Evolutionary conservation across 352 stramenopile genomes (phyloP).

Genomic region (Phytophthora constricta): DNA sequence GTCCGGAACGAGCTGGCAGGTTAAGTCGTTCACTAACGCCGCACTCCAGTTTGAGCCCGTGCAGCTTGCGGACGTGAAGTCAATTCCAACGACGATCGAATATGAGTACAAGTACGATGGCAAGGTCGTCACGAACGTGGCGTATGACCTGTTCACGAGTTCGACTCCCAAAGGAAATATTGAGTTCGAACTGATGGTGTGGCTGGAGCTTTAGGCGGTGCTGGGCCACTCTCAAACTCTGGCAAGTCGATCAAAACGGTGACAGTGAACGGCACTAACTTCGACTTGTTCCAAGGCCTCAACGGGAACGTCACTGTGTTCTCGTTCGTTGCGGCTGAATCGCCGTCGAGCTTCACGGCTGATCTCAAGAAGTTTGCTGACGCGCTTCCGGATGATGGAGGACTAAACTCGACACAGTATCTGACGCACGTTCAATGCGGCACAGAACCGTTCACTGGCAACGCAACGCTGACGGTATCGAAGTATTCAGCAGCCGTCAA

Average conservation of each 20-base stretch:
- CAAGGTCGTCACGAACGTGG: constrained; percentile 44
- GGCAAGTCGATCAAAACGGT: constrained; percentile 26
- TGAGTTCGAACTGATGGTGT: constrained; percentile 48
- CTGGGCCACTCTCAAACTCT: constrained; percentile 32
- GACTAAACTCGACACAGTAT: constrained; percentile 23
- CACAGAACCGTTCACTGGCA: constrained; percentile 32
- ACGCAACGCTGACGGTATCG: constrained; percentile 26
- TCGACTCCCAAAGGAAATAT: constrained; percentile 26
- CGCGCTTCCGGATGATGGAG: constrained; percentile 11
- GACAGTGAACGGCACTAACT: constrained; percentile 9
- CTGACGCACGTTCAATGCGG: constrained; percentile 26
- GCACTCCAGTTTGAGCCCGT: constrained; percentile 41
- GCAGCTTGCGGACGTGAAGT: constrained; percentile 34
- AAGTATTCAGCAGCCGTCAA: constrained; percentile 28
- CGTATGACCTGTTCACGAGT: constrained; percentile 45
- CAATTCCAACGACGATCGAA: constrained; percentile 41
- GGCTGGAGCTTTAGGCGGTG: constrained; percentile 37
- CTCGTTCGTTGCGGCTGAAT: constrained; percentile 35
- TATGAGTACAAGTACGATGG: constrained; percentile 43
- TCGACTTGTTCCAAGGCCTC: constrained; percentile 31
- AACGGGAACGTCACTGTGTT: constrained; percentile 43
- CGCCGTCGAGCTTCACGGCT: constrained; percentile 30
- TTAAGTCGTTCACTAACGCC: constrained; percentile 52
- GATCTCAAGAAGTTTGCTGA: constrained; percentile 39
- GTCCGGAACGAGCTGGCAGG: constrained; percentile 28